Evolutionary conservation across 2,329 filamentous ascomycete species (phyloP).

Genomic region (Botrytis elliptica): DNA sequence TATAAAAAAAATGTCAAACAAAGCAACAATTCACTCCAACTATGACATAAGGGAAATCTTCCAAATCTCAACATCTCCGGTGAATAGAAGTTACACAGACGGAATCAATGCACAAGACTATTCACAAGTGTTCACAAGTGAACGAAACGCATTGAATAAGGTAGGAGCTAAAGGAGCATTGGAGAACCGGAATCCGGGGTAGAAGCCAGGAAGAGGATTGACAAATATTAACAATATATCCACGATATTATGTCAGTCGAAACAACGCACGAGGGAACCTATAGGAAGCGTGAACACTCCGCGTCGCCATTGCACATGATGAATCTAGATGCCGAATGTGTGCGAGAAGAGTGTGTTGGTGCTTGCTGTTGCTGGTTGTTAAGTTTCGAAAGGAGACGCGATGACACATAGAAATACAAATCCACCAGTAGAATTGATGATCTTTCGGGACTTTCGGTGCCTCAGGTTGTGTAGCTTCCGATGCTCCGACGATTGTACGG

Average conservation of each 20-base stretch:
- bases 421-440: not conserved
- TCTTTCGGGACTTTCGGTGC: not conserved
- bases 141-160: not conserved
- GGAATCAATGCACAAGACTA: slow-evolving; percentile 1
- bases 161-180: not conserved
- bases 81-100: not conserved
- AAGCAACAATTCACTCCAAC: not conserved
- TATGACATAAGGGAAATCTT: slow-evolving; percentile 16
- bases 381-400: not conserved
- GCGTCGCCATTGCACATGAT: not conserved
- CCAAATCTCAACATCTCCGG: slow-evolving; percentile 16
- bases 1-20: not conserved
- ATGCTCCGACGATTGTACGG: not conserved
- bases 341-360: not conserved
- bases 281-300: not conserved
- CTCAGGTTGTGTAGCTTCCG: not conserved
- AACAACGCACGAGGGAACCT: not conserved
- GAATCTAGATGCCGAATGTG: slow-evolving; percentile 2
- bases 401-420: slow-evolving; percentile 18
- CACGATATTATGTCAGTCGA: not conserved
- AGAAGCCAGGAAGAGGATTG: not conserved
- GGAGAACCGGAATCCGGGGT: slow-evolving; percentile 9
- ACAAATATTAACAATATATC: slow-evolving; percentile 2
- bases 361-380: not conserved
- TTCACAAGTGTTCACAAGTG: not conserved